phyloP scores from a whole-genome alignment of 1,284 basidiomycete genomes.

The Melampsora americana region DNA sequence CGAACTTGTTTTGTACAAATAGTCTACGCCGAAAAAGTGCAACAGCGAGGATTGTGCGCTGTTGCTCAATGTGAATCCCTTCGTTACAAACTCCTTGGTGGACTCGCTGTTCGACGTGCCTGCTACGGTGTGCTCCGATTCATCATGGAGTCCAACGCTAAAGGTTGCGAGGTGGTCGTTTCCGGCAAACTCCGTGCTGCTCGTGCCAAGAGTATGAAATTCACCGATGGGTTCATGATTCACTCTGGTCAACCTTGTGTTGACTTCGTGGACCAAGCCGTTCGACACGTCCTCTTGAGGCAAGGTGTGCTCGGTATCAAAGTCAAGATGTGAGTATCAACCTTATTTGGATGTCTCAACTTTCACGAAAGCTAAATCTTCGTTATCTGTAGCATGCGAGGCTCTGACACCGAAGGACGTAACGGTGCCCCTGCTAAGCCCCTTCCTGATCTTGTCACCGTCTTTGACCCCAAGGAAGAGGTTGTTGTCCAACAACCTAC shows the following conservation, averaged over 20 bases:
- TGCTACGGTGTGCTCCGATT: constrained; percentile 99
- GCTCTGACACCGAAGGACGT: constrained; percentile 84
- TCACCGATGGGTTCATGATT: constrained; percentile 99
- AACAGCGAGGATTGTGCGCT: constrained; percentile 96
- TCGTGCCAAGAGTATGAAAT: constrained; percentile 99
- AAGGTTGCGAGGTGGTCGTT: constrained; percentile 99
- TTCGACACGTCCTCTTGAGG: constrained; percentile 95
- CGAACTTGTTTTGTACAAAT: neutral
- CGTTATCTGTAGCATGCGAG: constrained; percentile 76
- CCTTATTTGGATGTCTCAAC: neutral
- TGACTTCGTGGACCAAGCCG: constrained; percentile 97
- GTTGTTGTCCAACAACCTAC: constrained; percentile 45
- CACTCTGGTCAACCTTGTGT: constrained; percentile 98
- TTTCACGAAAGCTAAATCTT: neutral
- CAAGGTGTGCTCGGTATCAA: constrained; percentile 99
- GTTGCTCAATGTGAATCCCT: constrained; percentile 98
- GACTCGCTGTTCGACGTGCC: constrained; percentile 97
- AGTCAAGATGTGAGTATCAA: constrained; percentile 84
- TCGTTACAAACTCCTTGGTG: constrained; percentile 98
- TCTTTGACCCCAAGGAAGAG: constrained; percentile 66
- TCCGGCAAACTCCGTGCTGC: constrained; percentile 99
- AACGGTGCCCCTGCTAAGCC: constrained; percentile 80
- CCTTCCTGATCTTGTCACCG: constrained; percentile 90
- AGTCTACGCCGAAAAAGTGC: constrained; percentile 98
- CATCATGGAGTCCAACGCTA: constrained; percentile 99